These are phyloP conservation scores for Lepidopterella palustris DNA, from an alignment of 495 filamentous ascomycete species.

Conservation along the genomic window DNA sequence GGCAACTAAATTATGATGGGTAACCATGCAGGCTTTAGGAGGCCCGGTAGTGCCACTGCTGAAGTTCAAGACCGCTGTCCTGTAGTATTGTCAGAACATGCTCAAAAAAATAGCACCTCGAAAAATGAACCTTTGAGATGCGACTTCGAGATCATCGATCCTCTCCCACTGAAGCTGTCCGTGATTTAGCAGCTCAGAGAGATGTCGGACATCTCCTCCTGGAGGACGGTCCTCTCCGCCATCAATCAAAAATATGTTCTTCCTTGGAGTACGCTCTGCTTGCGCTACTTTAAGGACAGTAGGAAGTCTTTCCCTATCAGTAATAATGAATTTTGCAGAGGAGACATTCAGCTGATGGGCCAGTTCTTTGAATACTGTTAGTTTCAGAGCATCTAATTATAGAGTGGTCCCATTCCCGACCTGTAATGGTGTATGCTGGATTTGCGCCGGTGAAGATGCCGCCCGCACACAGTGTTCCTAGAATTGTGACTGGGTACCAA, in stretches of 20 bases:
- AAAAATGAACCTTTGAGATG: neutral
- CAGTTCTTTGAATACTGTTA: no score
- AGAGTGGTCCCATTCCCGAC: no score
- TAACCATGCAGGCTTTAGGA: constrained; percentile 29
- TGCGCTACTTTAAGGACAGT: neutral
- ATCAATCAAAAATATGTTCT: neutral
- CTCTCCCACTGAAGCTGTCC: neutral
- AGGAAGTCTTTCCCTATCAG: neutral
- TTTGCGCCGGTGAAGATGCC: constrained; percentile 33
- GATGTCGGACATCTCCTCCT: neutral
- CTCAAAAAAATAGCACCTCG: neutral
- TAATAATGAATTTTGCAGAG: constrained; percentile 32
- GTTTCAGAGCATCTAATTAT: no score
- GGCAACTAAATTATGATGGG: constrained; percentile 27
- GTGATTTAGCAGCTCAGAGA: neutral
- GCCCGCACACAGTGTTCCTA: constrained; percentile 38
- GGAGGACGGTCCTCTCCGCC: neutral
- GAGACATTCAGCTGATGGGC: constrained; percentile 38
- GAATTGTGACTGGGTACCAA: constrained; percentile 34
- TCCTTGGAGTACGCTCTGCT: neutral
- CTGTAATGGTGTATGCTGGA: constrained; percentile 34
- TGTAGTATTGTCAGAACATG: neutral
- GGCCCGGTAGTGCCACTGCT: constrained; percentile 36
- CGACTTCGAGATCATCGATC: neutral
- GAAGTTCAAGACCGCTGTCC: constrained; percentile 32